Base-by-base conservation (phyloP, 176 grass and related monocot genomes). In the Oryza brachyantha region DNA sequence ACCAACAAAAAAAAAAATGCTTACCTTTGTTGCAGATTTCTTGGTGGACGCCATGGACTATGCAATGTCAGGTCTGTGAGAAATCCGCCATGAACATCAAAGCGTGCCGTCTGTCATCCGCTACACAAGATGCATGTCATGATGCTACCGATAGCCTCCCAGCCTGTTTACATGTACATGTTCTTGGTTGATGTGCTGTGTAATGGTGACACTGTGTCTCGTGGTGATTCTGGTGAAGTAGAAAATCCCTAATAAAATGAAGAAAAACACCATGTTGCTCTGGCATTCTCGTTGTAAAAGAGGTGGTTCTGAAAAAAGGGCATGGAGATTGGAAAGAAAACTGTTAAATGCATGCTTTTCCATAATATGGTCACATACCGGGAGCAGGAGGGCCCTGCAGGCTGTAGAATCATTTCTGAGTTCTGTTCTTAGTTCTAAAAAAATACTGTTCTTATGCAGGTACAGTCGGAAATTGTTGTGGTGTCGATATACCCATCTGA, bases 11-110 rank as follows among this genome's bases (percentile, higher is more conserved):
- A 17, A 4, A 76, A 66, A 75, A 66, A 32, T 22, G n/a, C 12
- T 80, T n/a, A n/a, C 16, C 39, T 38, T 69, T 76, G 13, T 29
- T 66, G 40, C 84, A 99, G 96, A 95, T 68, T 99, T 95, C 79
- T 61, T 95, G 54, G 90, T 93, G 57, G 92, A 99, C 45, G 84
- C 75, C 57, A 84, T 99, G 88, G 96, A 95, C 78, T 93, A 95
- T 41, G 72, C 96, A 3, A 99, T 95, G 81, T 91, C 90, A 52
- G 86, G 92, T 27, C n/a, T 95, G 34, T 97, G 64, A 93, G 69
- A 39, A 36, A 7, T 13, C 17, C 55, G 43, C 26, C 17, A 2
- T 63, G 81, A 28, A 22, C 24, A 73, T 52, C 39, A 13, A 32
- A 48, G 29, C n/a, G n/a, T n/a, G n/a, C n/a, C 50, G n/a, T 45